Evolutionary conservation across 2,329 filamentous ascomycete species (phyloP).

Genomic region (Diaporthe capsici): DNA sequence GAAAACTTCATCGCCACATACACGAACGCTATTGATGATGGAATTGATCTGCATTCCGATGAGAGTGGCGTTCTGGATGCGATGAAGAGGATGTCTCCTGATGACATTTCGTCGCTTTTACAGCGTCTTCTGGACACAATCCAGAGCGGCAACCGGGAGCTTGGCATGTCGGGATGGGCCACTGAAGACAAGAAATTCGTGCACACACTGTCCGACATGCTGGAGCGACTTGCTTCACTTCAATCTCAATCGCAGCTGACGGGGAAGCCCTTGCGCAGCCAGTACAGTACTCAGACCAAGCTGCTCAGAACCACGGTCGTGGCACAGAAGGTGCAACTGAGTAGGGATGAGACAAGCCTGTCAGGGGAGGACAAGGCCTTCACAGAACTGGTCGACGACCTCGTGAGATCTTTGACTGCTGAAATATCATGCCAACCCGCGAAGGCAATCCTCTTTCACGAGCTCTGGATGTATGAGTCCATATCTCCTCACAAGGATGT

Average conservation of each 20-base stretch:
- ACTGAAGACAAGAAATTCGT: conserved; percentile 44
- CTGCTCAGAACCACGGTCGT: conserved; percentile 83
- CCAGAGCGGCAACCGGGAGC: conserved; percentile 52
- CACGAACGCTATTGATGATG: conserved; percentile 70
- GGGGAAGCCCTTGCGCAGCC: conserved; percentile 74
- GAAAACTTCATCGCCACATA: conserved; percentile 70
- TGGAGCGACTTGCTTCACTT: conserved; percentile 63
- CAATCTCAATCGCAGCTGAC: conserved; percentile 59
- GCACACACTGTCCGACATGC: conserved; percentile 50
- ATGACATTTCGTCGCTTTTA: conserved; percentile 60
- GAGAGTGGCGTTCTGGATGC: conserved; percentile 68
- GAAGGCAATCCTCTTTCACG: conserved; percentile 71
- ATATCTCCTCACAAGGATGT: conserved; percentile 79
- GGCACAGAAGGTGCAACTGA: conserved; percentile 85
- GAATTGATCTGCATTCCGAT: conserved; percentile 64
- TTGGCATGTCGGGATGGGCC: conserved; percentile 54
- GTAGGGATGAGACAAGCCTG: conserved; percentile 79
- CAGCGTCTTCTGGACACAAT: conserved; percentile 57
- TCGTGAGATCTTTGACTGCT: conserved; percentile 64
- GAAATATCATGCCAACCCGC: conserved; percentile 54
- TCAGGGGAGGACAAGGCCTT: conserved; percentile 80
- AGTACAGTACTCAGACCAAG: conserved; percentile 79
- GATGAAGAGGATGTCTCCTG: conserved; percentile 72
- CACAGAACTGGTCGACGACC: conserved; percentile 73
- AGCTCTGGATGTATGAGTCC: conserved; percentile 83